Conservation (phyloP, 2,329 filamentous ascomycete genomes). For the Scolecobasidium constrictum region DNA sequence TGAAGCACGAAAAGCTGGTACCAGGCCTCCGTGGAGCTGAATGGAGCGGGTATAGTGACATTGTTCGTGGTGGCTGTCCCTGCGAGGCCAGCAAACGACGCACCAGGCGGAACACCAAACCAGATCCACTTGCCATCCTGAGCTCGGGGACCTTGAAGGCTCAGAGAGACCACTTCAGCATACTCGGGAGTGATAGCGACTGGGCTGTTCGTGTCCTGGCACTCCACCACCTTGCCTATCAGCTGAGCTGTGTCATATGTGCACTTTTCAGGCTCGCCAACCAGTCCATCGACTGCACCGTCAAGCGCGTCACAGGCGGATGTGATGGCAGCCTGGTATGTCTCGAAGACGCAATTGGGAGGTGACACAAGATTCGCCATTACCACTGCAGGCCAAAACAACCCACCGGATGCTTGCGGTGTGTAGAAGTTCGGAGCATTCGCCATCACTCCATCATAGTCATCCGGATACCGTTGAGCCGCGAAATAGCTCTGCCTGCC, state of each 20-base stretch:
- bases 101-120: too few species aligned
- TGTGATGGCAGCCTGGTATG: too few species aligned
- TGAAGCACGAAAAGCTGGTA: too few species aligned
- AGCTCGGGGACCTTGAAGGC: too few species aligned
- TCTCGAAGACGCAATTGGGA: too few species aligned
- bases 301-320: constrained; percentile 6
- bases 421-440: background rate
- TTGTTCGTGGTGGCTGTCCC: too few species aligned
- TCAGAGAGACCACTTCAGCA: too few species aligned
- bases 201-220: background rate
- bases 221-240: background rate
- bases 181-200: background rate
- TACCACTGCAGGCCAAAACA: background rate
- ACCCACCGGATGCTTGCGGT: too few species aligned
- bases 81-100: too few species aligned
- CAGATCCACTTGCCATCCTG: background rate
- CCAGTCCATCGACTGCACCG: constrained; percentile 5
- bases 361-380: background rate
- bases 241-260: background rate
- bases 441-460: constrained; percentile 1
- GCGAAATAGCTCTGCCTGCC: background rate
- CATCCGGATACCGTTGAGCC: constrained; percentile 2
- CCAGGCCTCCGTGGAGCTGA: too few species aligned
- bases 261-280: constrained; percentile 1
- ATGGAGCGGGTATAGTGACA: too few species aligned